Percentiles rank a stretch among this genome's conserved stretches.
Evolutionary conservation across 495 filamentous ascomycete genomes (phyloP).

Genomic region (Penicillium parvum): DNA sequence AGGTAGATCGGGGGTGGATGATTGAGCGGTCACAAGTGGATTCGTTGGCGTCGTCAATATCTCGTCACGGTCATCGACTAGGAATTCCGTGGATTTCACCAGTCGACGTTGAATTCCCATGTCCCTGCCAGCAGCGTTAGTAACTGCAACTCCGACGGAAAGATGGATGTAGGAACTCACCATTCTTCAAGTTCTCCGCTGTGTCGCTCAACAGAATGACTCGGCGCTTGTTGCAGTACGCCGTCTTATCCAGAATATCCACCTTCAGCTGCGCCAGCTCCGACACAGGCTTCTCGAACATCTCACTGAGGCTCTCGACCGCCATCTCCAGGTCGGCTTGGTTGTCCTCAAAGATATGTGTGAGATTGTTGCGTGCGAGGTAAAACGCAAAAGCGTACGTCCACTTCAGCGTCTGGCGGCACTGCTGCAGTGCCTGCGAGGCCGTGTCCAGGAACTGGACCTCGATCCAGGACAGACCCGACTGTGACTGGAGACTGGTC

Average conservation of each 20-base stretch:
- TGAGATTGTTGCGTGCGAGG: conserved; percentile 88
- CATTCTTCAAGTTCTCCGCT: conserved; percentile 80
- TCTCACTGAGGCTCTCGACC: conserved; percentile 89
- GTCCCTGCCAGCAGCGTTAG: conserved; percentile 25
- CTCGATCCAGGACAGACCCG: conserved; percentile 98
- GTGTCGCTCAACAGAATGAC: conserved; percentile 88
- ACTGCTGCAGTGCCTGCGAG: conserved; percentile 90
- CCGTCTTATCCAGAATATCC: conserved; percentile 96
- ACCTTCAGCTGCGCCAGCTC: conserved; percentile 85
- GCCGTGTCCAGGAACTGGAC: conserved; percentile 93
- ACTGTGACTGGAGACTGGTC: conserved; percentile 86
- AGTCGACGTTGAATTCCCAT: conserved; percentile 45
- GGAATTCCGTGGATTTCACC: conserved; percentile 21
- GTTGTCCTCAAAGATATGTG: conserved; percentile 97
- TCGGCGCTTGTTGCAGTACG: conserved; percentile 89
- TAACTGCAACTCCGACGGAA: background rate
- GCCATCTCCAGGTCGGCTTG: conserved; percentile 97
- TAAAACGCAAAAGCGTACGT: conserved; percentile 99
- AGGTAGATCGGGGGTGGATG: background rate
- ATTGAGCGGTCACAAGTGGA: background rate
- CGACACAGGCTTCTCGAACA: conserved; percentile 92
- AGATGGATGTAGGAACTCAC: conserved; percentile 46
- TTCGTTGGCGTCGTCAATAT: conserved; percentile 38
- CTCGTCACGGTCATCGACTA: conserved; percentile 4
- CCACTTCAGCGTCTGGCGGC: conserved; percentile 96